Conservation (phyloP, 805 yeast species). For the Blastobotrys terrestris region DNA sequence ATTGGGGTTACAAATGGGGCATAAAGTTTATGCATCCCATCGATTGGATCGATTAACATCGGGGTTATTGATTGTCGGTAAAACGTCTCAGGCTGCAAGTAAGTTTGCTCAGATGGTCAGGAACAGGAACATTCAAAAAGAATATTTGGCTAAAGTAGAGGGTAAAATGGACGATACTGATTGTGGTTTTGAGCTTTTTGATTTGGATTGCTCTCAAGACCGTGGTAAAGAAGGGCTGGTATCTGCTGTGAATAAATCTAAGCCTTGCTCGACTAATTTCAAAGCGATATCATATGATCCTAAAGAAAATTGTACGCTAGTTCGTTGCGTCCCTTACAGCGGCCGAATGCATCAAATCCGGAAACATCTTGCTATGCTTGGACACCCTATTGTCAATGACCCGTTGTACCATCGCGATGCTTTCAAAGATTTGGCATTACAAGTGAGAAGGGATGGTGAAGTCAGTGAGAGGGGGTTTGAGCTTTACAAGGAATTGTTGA, state of each 20-base stretch:
- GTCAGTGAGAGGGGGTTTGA: slow-evolving; percentile 32
- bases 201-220: slow-evolving; percentile 31
- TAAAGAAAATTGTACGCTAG: slow-evolving; percentile 35
- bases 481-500: not conserved
- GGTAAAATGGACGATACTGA: slow-evolving; percentile 61
- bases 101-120: slow-evolving; percentile 51
- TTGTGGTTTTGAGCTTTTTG: slow-evolving; percentile 57
- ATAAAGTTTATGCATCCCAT: slow-evolving; percentile 68
- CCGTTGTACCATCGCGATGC: slow-evolving; percentile 68
- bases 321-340: slow-evolving; percentile 74
- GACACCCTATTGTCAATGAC: slow-evolving; percentile 85
- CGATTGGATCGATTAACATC: slow-evolving; percentile 79
- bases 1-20: slow-evolving; percentile 56
- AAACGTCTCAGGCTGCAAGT: slow-evolving; percentile 63
- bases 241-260: not conserved
- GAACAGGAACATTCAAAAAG: slow-evolving; percentile 63
- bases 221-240: not conserved
- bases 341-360: slow-evolving; percentile 95
- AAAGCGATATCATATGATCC: not conserved
- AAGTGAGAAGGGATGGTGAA: slow-evolving; percentile 41
- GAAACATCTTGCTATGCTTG: slow-evolving; percentile 79
- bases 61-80: slow-evolving; percentile 79
- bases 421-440: slow-evolving; percentile 66
- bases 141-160: slow-evolving; percentile 72
- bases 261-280: not conserved